Base-by-base conservation (phyloP, 768 basidiomycete genomes). In the Suillus variegatus region DNA sequence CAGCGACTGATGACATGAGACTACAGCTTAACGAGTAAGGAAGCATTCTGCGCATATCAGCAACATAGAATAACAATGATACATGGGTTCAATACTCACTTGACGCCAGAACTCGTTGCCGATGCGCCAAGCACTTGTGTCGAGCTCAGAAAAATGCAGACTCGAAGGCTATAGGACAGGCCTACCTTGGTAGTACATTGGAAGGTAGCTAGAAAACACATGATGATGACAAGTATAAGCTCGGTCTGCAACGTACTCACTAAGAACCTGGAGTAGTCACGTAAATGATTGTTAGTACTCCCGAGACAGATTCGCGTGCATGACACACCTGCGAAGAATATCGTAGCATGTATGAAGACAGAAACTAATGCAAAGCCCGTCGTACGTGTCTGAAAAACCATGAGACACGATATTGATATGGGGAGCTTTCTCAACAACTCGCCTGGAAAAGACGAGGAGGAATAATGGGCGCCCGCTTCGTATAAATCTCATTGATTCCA, bases 391-490 rank as follows among this genome's bases (percentile, higher is more conserved):
- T 78, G 62, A 7, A 18, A 40, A 41, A 3, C 20, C 36, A 52
- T 47, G 20, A 62, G n/a, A 58, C 22, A n/a, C 14, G n/a, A 41
- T 43, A 49, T 16, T 9, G 18, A 41, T 36, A 43, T 18, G 38
- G 61, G 14, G 25, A 25, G 12, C n/a, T 22, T 43, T 65, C n/a
- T 47, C 22, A 54, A 49, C 10, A n/a, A 64, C 67, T 47, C 63
- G 66, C 76, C 70, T 74, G 77, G 70, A 81, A 80, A 18, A 82
- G 54, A 28, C 82, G 75, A 3, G 79, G 77, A 0, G 81, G 81
- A 25, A 81, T 71, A 62, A 82, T 77, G 2, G 81, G 77, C n/a
- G 74, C 75, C 13, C 72, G 68, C 43, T 65, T 71, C 7, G 79
- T 80, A 47, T 65, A 71, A 1, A 74, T 52, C 56, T 82, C 81